Percentiles rank a stretch among this genome's conserved stretches.
These are phyloP conservation scores for Exophiala bonariae DNA, from an alignment of 2,329 filamentous ascomycete species.

Conservation along the genomic window DNA sequence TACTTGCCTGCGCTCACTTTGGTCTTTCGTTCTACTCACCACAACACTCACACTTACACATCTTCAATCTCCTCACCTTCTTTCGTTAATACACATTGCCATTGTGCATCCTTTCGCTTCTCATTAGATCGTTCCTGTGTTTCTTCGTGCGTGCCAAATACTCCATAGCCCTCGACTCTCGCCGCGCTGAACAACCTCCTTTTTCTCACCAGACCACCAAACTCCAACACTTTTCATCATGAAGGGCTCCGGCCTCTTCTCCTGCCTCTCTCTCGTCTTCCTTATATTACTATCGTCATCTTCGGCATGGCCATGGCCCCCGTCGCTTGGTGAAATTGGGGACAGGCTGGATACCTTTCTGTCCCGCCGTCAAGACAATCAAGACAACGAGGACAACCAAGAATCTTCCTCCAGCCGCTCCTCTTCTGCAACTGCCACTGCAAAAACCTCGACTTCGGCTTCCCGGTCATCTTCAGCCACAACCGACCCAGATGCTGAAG, in stretches of 20 bases:
- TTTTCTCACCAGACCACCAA: background rate
- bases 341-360: constrained; percentile 25
- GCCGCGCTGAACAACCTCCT: background rate
- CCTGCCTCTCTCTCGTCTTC: constrained; percentile 21
- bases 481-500: background rate
- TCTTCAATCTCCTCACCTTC: background rate
- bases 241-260: constrained; percentile 24
- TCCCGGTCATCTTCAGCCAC: constrained; percentile 8
- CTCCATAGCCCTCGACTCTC: background rate
- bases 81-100: constrained; percentile 4
- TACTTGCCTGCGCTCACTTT: constrained; percentile 9
- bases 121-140: background rate
- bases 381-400: background rate
- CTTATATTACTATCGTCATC: constrained; percentile 29
- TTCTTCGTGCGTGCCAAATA: background rate
- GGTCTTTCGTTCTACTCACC: background rate
- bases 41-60: background rate
- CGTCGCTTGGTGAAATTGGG: constrained; percentile 22
- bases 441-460: constrained; percentile 2
- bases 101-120: constrained; percentile 12
- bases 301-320: constrained; percentile 34
- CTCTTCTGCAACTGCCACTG: constrained; percentile 3
- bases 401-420: constrained; percentile 6
- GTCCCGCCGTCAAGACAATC: constrained; percentile 24
- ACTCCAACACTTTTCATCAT: constrained; percentile 10